Percentiles rank a stretch among this genome's conserved stretches.
phyloP scores from a whole-genome alignment of 192 early-diverging fungal species.

The Coemansia sp. region DNA sequence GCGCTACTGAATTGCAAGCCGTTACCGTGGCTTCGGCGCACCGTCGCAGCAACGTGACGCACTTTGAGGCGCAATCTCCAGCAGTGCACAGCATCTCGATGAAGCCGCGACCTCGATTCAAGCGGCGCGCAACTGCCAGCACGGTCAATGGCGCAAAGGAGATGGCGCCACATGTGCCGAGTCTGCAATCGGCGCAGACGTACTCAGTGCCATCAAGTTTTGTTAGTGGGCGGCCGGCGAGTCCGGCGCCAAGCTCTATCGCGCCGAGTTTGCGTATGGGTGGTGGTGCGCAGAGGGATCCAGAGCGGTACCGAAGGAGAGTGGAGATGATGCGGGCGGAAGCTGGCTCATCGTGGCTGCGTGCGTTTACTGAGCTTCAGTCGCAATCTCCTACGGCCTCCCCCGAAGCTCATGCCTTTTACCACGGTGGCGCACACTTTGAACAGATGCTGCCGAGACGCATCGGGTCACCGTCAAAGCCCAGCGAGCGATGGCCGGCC shows the following conservation, averaged over 20 bases:
- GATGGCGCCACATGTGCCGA: not conserved
- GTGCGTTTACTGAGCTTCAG: conserved; percentile 53
- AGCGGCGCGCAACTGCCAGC: conserved; percentile 40
- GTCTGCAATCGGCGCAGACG: not conserved
- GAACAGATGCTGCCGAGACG: conserved; percentile 9
- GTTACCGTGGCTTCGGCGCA: conserved; percentile 28
- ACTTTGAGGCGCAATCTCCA: conserved; percentile 4
- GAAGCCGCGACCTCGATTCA: conserved; percentile 12
- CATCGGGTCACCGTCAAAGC: conserved; percentile 3
- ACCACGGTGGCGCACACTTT: conserved; percentile 16
- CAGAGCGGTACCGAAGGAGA: conserved; percentile 46
- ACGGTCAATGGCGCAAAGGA: conserved; percentile 5
- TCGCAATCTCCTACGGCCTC: conserved; percentile 19
- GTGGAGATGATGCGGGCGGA: conserved; percentile 56
- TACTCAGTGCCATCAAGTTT: conserved; percentile 42
- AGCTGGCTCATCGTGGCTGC: conserved; percentile 50
- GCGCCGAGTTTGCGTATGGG: conserved; percentile 28
- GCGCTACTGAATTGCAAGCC: conserved; percentile 46
- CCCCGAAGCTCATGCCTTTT: not conserved
- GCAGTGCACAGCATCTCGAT: conserved; percentile 16
- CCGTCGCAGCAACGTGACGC: conserved; percentile 22
- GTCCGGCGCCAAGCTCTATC: conserved; percentile 23
- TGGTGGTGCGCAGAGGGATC: conserved; percentile 21
- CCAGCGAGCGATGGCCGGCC: not conserved
- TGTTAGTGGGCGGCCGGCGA: conserved; percentile 14